These are phyloP conservation scores for Periconia macrospinosa DNA, from an alignment of 2,329 filamentous ascomycete genomes.

Conservation along the genomic window DNA sequence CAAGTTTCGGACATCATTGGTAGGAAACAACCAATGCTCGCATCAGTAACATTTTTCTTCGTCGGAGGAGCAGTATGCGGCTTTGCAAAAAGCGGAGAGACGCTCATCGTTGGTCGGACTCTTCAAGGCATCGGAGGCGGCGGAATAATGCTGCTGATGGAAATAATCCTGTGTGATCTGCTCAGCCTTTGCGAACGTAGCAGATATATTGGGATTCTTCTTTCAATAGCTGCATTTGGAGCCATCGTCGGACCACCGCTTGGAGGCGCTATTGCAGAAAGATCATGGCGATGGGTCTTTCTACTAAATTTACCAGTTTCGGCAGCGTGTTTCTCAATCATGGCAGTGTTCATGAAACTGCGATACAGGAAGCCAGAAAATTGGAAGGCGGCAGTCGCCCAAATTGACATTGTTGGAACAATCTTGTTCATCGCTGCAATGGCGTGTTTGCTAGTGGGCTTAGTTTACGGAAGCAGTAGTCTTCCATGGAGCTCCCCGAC, in stretches of 20 bases:
- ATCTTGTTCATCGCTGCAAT: slow-evolving; percentile 42
- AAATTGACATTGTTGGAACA: slow-evolving; percentile 47
- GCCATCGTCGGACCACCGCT: slow-evolving; percentile 33
- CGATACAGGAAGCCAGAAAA: slow-evolving; percentile 10
- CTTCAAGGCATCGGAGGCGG: slow-evolving; percentile 58
- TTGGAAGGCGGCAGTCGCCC: slow-evolving; percentile 17
- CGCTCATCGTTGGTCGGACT: slow-evolving; percentile 59
- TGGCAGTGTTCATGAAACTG: slow-evolving; percentile 35
- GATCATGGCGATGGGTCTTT: slow-evolving; percentile 53
- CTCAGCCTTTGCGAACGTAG: slow-evolving; percentile 52
- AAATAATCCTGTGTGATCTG: slow-evolving; percentile 55
- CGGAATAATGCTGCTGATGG: slow-evolving; percentile 50
- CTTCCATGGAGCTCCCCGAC: slow-evolving; percentile 41
- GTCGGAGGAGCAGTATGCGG: slow-evolving; percentile 59
- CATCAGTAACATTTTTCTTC: slow-evolving; percentile 50
- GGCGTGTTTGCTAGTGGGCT: slow-evolving; percentile 42
- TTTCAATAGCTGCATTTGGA: slow-evolving; percentile 27
- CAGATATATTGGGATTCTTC: slow-evolving; percentile 40
- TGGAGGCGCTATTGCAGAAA: slow-evolving; percentile 35
- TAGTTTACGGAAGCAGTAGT: slow-evolving; percentile 45
- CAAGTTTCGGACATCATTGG: slow-evolving; percentile 32
- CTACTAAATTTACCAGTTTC: slow-evolving; percentile 41
- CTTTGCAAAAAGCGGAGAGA: slow-evolving; percentile 45
- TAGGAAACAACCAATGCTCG: slow-evolving; percentile 43
- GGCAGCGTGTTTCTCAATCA: slow-evolving; percentile 25